These are phyloP conservation scores for Earliella scabrosa DNA, from an alignment of 1,284 basidiomycete genomes.

Conservation along the genomic window DNA sequence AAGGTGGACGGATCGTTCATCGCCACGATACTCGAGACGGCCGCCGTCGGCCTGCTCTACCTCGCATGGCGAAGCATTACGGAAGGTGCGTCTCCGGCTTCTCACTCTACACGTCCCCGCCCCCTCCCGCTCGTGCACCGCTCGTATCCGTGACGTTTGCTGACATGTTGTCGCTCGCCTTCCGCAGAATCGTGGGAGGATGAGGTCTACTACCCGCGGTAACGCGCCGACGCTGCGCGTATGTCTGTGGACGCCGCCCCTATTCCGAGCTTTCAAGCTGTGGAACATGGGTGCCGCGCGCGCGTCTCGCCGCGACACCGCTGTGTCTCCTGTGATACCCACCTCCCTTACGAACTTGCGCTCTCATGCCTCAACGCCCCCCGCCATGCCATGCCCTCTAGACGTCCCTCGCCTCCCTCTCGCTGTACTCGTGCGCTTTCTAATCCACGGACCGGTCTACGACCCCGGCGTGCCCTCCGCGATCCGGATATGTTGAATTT, in stretches of 20 bases:
- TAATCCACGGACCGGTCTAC: not conserved
- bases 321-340: not conserved
- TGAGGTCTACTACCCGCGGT: slow-evolving; percentile 32
- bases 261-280: too few relatives aligned
- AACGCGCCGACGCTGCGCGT: not conserved
- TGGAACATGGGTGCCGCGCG: not conserved
- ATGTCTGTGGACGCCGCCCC: not conserved
- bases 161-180: not conserved
- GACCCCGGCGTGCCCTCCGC: too few relatives aligned
- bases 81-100: slow-evolving; percentile 62
- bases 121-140: not conserved
- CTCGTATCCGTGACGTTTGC: not conserved
- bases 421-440: too few relatives aligned
- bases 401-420: not conserved
- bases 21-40: slow-evolving; percentile 78
- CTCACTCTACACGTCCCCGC: not conserved
- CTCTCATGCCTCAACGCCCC: not conserved
- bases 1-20: slow-evolving; percentile 85
- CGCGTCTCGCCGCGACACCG: not conserved
- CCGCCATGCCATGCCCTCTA: not conserved
- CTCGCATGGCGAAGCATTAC: slow-evolving; percentile 85
- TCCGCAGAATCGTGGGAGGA: slow-evolving; percentile 31
- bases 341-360: not conserved
- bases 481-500: too few relatives aligned
- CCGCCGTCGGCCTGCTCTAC: slow-evolving; percentile 70